phyloP scores from a whole-genome alignment of 257 asterid genomes.

The Fraxinus americana region DNA sequence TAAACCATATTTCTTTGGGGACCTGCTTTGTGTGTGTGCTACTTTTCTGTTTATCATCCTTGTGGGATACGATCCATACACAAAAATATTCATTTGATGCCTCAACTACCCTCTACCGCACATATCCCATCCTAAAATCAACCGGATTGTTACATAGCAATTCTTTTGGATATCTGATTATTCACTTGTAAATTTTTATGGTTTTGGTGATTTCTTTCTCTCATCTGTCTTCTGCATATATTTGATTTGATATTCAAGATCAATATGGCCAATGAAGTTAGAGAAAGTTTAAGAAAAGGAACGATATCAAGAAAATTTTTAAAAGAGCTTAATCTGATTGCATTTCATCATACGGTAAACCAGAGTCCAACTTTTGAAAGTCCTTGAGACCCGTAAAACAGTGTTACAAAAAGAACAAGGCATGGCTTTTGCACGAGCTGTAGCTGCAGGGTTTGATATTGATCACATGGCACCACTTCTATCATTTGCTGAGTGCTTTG shows the following conservation, averaged over 20 bases:
- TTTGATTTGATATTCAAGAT: slow-evolving; percentile 7
- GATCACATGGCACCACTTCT: slow-evolving; percentile 65
- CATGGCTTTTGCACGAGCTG: slow-evolving; percentile 99
- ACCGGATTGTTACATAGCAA: background rate
- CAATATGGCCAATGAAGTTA: background rate
- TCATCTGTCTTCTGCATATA: background rate
- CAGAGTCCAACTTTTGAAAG: slow-evolving; percentile 91
- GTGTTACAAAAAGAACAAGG: slow-evolving; percentile 88
- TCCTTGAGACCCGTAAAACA: slow-evolving; percentile 77
- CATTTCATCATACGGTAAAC: slow-evolving; percentile 30
- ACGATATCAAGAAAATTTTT: background rate
- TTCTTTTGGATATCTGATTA: slow-evolving; percentile 4
- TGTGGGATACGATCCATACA: background rate
- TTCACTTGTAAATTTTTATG: background rate
- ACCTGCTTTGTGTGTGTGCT: background rate
- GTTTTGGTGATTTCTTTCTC: background rate
- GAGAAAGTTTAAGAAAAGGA: slow-evolving; percentile 7
- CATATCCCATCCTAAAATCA: background rate
- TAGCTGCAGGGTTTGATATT: slow-evolving; percentile 91
- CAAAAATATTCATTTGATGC: background rate
- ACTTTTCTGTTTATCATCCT: background rate
- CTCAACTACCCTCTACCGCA: background rate
- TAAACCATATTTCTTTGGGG: background rate
- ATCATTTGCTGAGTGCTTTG: slow-evolving; percentile 86
- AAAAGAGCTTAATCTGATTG: slow-evolving; percentile 23